phyloP scores from a whole-genome alignment of 805 yeast species.

The Wickerhamomyces xylosicus region DNA sequence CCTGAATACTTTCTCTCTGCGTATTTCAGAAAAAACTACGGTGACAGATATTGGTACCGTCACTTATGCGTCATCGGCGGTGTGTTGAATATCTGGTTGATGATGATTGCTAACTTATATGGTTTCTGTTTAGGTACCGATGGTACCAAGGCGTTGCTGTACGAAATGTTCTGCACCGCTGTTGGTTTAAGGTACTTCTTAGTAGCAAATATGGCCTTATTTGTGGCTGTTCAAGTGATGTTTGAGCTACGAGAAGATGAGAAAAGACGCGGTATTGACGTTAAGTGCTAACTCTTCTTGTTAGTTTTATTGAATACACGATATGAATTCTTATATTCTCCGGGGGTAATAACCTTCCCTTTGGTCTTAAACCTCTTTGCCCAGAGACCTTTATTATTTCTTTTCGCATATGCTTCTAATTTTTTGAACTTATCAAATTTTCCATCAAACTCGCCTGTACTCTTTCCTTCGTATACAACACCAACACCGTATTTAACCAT shows the following conservation, averaged over 20 bases:
- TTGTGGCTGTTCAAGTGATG: conserved; percentile 87
- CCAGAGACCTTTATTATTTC: conserved; percentile 61
- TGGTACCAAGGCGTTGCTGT: conserved; percentile 59
- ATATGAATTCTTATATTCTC: conserved; percentile 55
- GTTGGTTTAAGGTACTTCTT: conserved; percentile 57
- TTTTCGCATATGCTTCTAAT: conserved; percentile 53
- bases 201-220: conserved; percentile 53
- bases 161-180: conserved; percentile 62
- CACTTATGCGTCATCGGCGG: conserved; percentile 82
- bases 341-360: conserved; percentile 55
- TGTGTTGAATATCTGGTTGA: conserved; percentile 86
- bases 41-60: conserved; percentile 57
- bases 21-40: conserved; percentile 27
- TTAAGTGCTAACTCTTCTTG: conserved; percentile 47
- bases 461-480: conserved; percentile 75
- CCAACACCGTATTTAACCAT: conserved; percentile 82
- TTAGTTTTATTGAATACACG: conserved; percentile 4
- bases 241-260: conserved; percentile 86
- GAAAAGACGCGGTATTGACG: conserved; percentile 69
- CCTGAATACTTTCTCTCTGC: conserved; percentile 71
- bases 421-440: conserved; percentile 46
- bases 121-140: conserved; percentile 93
- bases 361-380: conserved; percentile 23
- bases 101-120: conserved; percentile 93
- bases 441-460: conserved; percentile 81